These are phyloP conservation scores for Biscogniauxia mediterranea DNA, from an alignment of 2,329 filamentous ascomycete species.

Conservation along the genomic window DNA sequence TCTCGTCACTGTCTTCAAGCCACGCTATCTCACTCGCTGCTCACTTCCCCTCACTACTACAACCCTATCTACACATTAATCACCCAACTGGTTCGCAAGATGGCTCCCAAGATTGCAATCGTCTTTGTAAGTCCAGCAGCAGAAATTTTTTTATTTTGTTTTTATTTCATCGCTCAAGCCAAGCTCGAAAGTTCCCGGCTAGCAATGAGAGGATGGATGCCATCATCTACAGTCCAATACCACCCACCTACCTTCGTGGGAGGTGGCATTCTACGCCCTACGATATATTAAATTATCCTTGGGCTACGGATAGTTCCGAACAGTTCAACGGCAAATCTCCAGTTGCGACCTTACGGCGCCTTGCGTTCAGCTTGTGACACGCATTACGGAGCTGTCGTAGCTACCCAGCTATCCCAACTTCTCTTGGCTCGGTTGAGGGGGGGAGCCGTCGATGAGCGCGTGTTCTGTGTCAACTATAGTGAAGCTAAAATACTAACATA, in stretches of 20 bases:
- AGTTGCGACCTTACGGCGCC: background rate
- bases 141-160: background rate
- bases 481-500: background rate
- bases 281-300: background rate
- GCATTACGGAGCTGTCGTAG: background rate
- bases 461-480: background rate
- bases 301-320: background rate
- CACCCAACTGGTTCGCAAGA: conserved; percentile 10
- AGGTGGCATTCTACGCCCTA: background rate
- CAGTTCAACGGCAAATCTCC: background rate
- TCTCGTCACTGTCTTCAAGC: background rate
- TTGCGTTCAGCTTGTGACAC: background rate
- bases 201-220: too few relatives aligned
- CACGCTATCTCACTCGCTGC: background rate
- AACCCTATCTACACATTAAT: background rate
- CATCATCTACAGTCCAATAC: too few relatives aligned
- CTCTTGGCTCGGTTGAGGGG: background rate
- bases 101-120: conserved; percentile 34
- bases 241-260: background rate
- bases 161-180: background rate
- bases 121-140: conserved; percentile 26
- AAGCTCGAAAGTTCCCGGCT: background rate
- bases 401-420: background rate
- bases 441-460: background rate
- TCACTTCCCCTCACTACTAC: background rate